Base-by-base conservation (phyloP, 106 monocot species). In the Dactylorhiza incarnata region DNA sequence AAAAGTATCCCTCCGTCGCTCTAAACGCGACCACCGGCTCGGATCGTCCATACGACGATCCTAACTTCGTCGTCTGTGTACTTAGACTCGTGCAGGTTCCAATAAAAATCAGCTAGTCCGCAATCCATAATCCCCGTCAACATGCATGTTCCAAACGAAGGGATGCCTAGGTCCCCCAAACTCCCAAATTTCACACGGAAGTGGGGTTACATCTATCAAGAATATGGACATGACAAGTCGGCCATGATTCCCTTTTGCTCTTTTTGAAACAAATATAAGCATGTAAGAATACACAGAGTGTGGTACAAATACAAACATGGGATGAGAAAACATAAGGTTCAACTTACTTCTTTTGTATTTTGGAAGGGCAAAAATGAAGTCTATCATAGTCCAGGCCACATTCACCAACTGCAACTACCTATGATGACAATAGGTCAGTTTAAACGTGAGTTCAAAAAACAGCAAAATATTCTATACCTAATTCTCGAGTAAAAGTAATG, bases 371-470 rank as follows among this genome's bases (percentile, higher is more conserved):
- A 82, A 99, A 94, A 9, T 90, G 94, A 81, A 99, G 89, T 77
- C 99, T 89, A 54, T 99, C 99, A 87, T 99, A 99, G 80, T 99
- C 99, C 79, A 99, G 71, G 70, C 99, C 99, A 83, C 99, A 99
- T 84, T 99, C 99, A 71, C 99, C 91, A 76, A 99, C 83, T 56
- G 99, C 99, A 61, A 99, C 99, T 20, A 99, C 99, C 99, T 99
- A 78, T 23, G 77, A 37, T 45, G 22, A 69, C 49, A 58, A 10
- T 49, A 72, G 7, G 3, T 44, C 45, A 69, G 43, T 46, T 45
- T 17, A 45, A 69, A 69, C 24, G 43, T 44, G 7, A 45, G n/a
- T 6, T 11, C 49, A 72, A 72, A 72, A 49, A 48, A 49, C 8
- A 5, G 23, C 17, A 8, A 22, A 68, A 68, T 44, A 16, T 10